Evolutionary conservation across 1,284 basidiomycete species (phyloP).

Genomic region (Paramarasmius palmivorus): DNA sequence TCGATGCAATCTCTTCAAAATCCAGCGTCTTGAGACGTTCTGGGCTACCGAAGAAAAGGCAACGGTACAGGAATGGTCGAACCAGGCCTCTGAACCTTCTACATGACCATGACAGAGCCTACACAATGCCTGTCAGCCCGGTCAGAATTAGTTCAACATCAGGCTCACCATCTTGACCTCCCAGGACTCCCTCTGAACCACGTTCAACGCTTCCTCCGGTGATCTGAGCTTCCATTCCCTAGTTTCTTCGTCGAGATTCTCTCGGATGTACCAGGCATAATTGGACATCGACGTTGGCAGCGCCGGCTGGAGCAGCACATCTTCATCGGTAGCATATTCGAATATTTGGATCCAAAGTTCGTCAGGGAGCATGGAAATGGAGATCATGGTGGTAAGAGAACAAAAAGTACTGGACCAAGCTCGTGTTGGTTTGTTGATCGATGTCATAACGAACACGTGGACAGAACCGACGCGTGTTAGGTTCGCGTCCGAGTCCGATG

Average conservation of each 20-base stretch:
- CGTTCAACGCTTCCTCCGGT: neutral
- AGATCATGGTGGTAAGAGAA: too few species aligned
- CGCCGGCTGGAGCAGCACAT: neutral
- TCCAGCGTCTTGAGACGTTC: neutral
- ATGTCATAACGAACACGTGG: too few species aligned
- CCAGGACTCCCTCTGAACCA: neutral
- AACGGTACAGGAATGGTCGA: conserved; percentile 1
- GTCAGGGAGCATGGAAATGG: neutral
- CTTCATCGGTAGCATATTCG: neutral
- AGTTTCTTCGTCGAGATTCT: neutral
- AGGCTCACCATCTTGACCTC: neutral
- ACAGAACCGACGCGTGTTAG: too few species aligned
- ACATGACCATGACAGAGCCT: conserved; percentile 1
- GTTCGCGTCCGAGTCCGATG: too few species aligned
- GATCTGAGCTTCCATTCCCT: neutral
- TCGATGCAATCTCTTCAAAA: neutral
- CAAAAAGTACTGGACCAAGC: too few species aligned
- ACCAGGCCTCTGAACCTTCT: neutral
- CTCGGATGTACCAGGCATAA: neutral
- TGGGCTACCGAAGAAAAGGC: neutral
- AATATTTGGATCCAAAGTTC: conserved; percentile 3
- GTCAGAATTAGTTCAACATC: neutral
- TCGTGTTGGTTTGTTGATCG: too few species aligned
- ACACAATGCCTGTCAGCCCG: neutral
- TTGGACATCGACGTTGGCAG: neutral